Percentiles rank a stretch among this genome's conserved stretches.
Evolutionary conservation across 1,284 basidiomycete species (phyloP).

Genomic region (Austroboletus novae-zelandiae): DNA sequence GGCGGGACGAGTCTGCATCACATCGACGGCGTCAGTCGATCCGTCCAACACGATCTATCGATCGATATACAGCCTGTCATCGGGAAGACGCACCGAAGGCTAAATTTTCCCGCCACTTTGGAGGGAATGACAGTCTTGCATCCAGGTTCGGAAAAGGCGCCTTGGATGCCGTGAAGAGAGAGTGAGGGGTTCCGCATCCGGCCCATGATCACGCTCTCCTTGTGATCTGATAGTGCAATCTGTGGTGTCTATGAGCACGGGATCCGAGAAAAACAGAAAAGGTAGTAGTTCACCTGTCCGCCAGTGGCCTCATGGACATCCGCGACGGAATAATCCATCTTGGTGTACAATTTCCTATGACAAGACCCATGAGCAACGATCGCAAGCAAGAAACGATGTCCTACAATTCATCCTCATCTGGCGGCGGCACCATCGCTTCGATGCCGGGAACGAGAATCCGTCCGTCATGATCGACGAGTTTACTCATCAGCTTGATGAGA

Average conservation of each 20-base stretch:
- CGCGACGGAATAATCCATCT: slow-evolving; percentile 69
- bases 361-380: background rate
- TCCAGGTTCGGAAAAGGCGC: slow-evolving; percentile 88
- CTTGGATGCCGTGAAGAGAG: slow-evolving; percentile 95
- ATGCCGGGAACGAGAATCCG: slow-evolving; percentile 91
- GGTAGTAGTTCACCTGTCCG: slow-evolving; percentile 37
- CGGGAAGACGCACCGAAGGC: slow-evolving; percentile 67
- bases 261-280: background rate
- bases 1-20: slow-evolving; percentile 77
- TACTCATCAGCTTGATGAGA: slow-evolving; percentile 76
- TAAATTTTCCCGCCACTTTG: slow-evolving; percentile 91
- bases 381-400: slow-evolving; percentile 7
- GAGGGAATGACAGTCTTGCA: slow-evolving; percentile 96
- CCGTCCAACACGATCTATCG: background rate
- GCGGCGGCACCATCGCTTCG: slow-evolving; percentile 80
- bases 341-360: slow-evolving; percentile 65
- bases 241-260: background rate
- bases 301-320: slow-evolving; percentile 86
- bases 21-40: background rate
- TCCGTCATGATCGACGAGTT: slow-evolving; percentile 82
- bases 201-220: slow-evolving; percentile 85
- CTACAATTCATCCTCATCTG: slow-evolving; percentile 77
- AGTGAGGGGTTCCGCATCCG: slow-evolving; percentile 88
- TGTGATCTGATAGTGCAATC: slow-evolving; percentile 74
- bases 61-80: slow-evolving; percentile 1